A percentile compares a stretch with the other conserved stretches of the same genome.
Conservation (phyloP, 2,329 filamentous ascomycete species). For the Aspergillus tamarii region DNA sequence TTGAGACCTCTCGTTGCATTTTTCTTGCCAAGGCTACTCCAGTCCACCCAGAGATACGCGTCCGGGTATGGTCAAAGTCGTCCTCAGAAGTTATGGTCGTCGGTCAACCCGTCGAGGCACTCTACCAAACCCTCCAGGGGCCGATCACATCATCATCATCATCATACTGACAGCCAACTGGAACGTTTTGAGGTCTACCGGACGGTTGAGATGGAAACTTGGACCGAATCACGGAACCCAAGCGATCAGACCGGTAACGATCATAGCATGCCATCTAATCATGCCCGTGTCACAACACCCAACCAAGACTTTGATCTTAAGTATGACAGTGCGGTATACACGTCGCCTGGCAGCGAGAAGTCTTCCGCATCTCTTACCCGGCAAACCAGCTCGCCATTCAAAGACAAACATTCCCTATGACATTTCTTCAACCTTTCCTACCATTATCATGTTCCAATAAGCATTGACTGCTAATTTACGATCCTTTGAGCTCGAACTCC, state of each 20-base stretch:
- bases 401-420: slow-evolving; percentile 10
- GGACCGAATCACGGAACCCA: slow-evolving; percentile 28
- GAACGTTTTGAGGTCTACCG: slow-evolving; percentile 36
- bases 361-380: slow-evolving; percentile 22
- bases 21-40: slow-evolving; percentile 37
- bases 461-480: background rate
- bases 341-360: slow-evolving; percentile 27
- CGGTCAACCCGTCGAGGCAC: slow-evolving; percentile 26
- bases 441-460: background rate
- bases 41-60: slow-evolving; percentile 28
- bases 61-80: slow-evolving; percentile 23
- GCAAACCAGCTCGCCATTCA: slow-evolving; percentile 8
- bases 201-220: slow-evolving; percentile 41
- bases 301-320: slow-evolving; percentile 24
- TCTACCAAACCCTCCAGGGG: slow-evolving; percentile 19
- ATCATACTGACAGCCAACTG: slow-evolving; percentile 16
- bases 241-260: slow-evolving; percentile 17
- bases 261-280: slow-evolving; percentile 24
- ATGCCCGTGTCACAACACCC: slow-evolving; percentile 18
- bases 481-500: background rate
- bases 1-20: slow-evolving; percentile 38
- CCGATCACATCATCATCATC: slow-evolving; percentile 14
- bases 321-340: slow-evolving; percentile 18
- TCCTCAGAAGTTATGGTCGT: slow-evolving; percentile 27
- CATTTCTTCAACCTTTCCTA: background rate